Base-by-base conservation (phyloP, 2,329 filamentous ascomycete genomes). In the Paraconiothyrium sp. region DNA sequence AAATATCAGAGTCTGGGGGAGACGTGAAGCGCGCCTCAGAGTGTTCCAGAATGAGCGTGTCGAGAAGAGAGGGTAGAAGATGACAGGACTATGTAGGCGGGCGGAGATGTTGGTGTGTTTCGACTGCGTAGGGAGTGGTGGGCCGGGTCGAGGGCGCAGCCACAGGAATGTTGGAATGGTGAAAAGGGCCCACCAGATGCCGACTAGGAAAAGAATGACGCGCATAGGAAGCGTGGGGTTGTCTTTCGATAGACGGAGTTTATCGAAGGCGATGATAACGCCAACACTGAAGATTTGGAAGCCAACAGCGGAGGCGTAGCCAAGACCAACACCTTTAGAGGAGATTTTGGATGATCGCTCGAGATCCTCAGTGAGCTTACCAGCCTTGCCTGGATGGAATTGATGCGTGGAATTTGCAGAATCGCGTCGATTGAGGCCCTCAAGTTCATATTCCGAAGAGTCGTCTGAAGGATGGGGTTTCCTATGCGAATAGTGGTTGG, bases 171-270 rank as follows among this genome's bases (percentile, higher is more conserved):
- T 90, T 0, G 94, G 94, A 56, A 97, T 88, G 2, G 92, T 94
- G 73, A 97, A 97, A 5, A 90, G 58, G 22, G 92, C 88, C 94
- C 94, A 97, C 93, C 94, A 98, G 22, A 89, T 75, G 16, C 94
- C 94, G 48, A 97, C 89, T 54, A 93, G 79, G 72, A 95, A 90
- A 3, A 97, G 84, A 0, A 94, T 92, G 5, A 97, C 83, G 4
- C 93, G 89, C 55, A 97, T 88, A 0, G 92, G 90, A 80, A 93
- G 91, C 0, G 91, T 94, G 0, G 92, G 91, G 64, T 91, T 92
- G 41, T 88, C 85, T 78, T 92, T 88, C 2, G 75, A 59, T 1
- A 76, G 62, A 1, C 63, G 51, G 1, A 76, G 74, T 51, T 80
- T 80, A 59, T 73, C 75, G 59, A 81, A 78, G 16, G 83, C 74